Evolutionary conservation across 1,284 basidiomycete genomes (phyloP).

Genomic region (Microbotryum lychnidis-dioicae): DNA sequence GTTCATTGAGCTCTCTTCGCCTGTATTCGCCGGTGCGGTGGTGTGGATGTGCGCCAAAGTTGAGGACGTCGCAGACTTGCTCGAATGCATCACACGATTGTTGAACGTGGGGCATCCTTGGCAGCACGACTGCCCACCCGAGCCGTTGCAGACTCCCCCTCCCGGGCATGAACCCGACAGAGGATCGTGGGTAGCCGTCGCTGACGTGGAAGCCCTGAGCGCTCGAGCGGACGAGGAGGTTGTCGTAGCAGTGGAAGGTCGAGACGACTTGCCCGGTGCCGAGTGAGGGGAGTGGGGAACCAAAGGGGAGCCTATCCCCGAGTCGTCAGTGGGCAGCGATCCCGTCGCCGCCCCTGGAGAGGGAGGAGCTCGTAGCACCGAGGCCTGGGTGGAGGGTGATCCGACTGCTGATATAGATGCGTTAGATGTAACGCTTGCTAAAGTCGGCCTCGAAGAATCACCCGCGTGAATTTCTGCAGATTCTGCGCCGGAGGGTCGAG

Average conservation of each 20-base stretch:
- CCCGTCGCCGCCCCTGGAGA: neutral
- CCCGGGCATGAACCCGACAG: constrained; percentile 70
- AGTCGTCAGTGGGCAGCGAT: neutral
- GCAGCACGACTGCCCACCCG: constrained; percentile 80
- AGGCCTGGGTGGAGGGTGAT: neutral
- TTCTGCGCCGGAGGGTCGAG: neutral
- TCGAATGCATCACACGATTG: constrained; percentile 47
- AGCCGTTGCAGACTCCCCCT: constrained; percentile 89
- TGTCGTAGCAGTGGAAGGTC: neutral
- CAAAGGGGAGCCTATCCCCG: no score
- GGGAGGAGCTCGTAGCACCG: neutral
- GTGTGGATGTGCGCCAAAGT: neutral
- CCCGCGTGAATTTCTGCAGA: neutral
- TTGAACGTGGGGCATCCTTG: constrained; percentile 90
- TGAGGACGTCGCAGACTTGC: neutral
- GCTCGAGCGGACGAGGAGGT: neutral
- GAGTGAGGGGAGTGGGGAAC: neutral
- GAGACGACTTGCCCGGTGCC: neutral
- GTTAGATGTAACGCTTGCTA: neutral
- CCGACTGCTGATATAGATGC: neutral
- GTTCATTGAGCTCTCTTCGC: neutral
- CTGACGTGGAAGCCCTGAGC: neutral
- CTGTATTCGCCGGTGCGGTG: neutral
- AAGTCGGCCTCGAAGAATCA: neutral
- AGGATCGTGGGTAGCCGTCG: constrained; percentile 12